Base-by-base conservation (phyloP, 2,329 filamentous ascomycete genomes). In the Rachicladosporium sp. region DNA sequence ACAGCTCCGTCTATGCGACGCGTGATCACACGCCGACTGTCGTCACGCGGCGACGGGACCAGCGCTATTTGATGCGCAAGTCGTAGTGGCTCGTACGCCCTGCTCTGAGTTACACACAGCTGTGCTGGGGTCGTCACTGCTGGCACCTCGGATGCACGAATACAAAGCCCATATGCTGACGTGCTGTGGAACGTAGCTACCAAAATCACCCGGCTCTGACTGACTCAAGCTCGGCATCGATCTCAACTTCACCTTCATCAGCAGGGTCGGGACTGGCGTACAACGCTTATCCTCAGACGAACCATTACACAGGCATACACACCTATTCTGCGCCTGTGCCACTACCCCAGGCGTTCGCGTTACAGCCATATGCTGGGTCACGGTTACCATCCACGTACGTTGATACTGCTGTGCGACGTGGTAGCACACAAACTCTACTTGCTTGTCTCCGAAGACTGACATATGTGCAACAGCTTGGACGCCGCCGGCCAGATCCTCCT, bases 191-290 rank as follows among this genome's bases (percentile, higher is more conserved):
- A 29, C 36, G 55, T 59, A 74, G 71, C 55, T 75, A 70, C 56
- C 64, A 68, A 45, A 51, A 65, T 46, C 62, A 62, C 44, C 58
- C 66, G 53, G 64, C 67, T 49, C 65, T 73, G 50, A 67, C 73
- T 43, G 71, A 76, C 59, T 71, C 72, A 44, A 70, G 67, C 41
- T 69, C 67, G 41, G 71, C 70, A 52, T 73, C 67, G 47, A 67
- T 65, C 51, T 69, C 68, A 47, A 66, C 66, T 50, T 70, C 66
- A 50, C 67, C 67, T 43, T 67, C 66, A 49, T 71, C 70, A 47
- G 67, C 65, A 51, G 60, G 64, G 43, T 70, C 68, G 23, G 67
- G 66, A 36, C 61, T 67, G 48, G 59, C 64, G 46, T 70, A 58
- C 52, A 52, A 50, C 43, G 50, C 43, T 43, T 59, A 57, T 33